Percentiles rank a stretch among this genome's conserved stretches.
Conservation (phyloP, 306 rosid species). For the Lablab purpureus region DNA sequence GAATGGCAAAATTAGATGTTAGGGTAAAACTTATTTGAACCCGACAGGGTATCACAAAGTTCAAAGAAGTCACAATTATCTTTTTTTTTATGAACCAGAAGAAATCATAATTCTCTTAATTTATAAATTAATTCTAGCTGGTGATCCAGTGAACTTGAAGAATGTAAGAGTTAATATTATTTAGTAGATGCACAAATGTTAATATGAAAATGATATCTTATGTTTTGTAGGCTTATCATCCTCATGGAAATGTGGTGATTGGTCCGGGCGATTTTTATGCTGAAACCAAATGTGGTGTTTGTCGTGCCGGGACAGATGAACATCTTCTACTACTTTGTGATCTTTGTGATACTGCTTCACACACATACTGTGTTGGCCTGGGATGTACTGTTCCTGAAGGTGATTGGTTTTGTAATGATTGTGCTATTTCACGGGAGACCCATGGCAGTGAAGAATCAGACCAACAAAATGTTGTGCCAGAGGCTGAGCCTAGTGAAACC, state of each 20-base stretch:
- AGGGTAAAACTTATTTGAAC: neutral
- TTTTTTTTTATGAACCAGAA: neutral
- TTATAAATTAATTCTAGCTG: neutral
- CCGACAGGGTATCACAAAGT: neutral
- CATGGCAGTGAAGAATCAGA: constrained; percentile 38
- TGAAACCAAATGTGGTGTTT: constrained; percentile 57
- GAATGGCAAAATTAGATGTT: neutral
- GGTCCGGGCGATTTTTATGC: constrained; percentile 57
- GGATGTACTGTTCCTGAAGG: constrained; percentile 80
- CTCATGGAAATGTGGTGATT: constrained; percentile 49
- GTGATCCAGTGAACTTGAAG: neutral
- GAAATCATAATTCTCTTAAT: neutral
- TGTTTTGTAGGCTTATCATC: constrained; percentile 55
- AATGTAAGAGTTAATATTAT: constrained; percentile 12
- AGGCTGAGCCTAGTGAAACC: constrained; percentile 33
- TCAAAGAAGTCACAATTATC: neutral
- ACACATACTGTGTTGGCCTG: constrained; percentile 83
- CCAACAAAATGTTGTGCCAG: constrained; percentile 30
- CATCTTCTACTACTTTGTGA: constrained; percentile 72
- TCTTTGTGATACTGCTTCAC: constrained; percentile 75
- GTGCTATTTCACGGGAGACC: constrained; percentile 54
- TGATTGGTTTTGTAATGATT: constrained; percentile 87
- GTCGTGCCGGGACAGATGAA: constrained; percentile 62
- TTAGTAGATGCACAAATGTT: constrained; percentile 1
- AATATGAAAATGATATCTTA: neutral